These are phyloP conservation scores for Cadophora sp. DNA, from an alignment of 2,329 filamentous ascomycete genomes.

Conservation along the genomic window DNA sequence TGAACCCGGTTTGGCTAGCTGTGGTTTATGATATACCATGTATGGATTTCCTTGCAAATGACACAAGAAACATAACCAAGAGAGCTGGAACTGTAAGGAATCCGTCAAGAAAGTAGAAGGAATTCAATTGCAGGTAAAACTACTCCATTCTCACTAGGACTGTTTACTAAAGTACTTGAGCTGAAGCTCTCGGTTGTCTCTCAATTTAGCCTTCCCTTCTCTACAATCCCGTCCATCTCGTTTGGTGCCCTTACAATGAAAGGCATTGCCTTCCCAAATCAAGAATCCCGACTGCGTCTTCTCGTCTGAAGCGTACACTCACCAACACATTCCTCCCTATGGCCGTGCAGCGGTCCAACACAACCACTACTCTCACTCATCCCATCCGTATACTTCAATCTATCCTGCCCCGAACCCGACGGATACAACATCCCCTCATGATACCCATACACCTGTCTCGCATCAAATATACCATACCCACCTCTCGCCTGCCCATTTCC, in stretches of 20 bases:
- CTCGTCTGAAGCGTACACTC: slow-evolving; percentile 18
- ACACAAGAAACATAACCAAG: too few relatives aligned
- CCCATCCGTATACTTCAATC: slow-evolving; percentile 21
- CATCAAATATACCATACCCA: slow-evolving; percentile 10
- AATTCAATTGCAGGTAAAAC: not conserved
- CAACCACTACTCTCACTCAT: slow-evolving; percentile 28
- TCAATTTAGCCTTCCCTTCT: not conserved
- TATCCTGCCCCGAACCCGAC: slow-evolving; percentile 10
- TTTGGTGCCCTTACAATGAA: not conserved
- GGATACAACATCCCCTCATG: slow-evolving; percentile 19
- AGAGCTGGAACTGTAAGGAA: not conserved
- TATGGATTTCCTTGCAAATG: too few relatives aligned
- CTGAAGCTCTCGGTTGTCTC: not conserved
- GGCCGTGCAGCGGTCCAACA: slow-evolving; percentile 23
- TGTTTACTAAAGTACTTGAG: not conserved
- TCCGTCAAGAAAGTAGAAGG: not conserved
- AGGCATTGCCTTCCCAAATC: not conserved
- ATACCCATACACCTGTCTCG: slow-evolving; percentile 19
- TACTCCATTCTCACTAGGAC: not conserved
- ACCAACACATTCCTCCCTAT: slow-evolving; percentile 22
- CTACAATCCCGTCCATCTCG: not conserved
- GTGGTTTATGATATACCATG: too few relatives aligned
- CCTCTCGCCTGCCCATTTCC: not conserved
- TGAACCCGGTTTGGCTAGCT: too few relatives aligned
- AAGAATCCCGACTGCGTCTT: slow-evolving; percentile 21